Evolutionary conservation across 345 rosid species (phyloP).

Genomic region (Acer negundo): DNA sequence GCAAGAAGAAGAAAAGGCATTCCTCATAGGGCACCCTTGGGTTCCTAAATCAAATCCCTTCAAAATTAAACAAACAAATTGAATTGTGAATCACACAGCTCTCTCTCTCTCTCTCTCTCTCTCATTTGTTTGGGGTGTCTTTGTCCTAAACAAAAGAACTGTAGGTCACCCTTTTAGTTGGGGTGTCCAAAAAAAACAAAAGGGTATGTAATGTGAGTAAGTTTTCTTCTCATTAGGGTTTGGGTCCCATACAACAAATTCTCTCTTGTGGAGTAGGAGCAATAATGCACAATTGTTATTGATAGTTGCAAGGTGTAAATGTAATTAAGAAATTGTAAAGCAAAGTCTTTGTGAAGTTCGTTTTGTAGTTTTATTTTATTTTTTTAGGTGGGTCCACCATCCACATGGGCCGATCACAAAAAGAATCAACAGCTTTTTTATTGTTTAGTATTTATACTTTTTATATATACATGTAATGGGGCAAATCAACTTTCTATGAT

Average conservation of each 20-base stretch:
- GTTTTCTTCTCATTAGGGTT: slow-evolving; percentile 22
- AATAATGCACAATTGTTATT: slow-evolving; percentile 49
- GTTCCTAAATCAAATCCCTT: slow-evolving; percentile 36
- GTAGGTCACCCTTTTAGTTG: slow-evolving; percentile 32
- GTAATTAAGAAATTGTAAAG: slow-evolving; percentile 35
- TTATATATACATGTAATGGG: background rate
- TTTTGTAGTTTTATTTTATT: slow-evolving; percentile 29
- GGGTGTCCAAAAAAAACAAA: slow-evolving; percentile 22
- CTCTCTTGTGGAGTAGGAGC: slow-evolving; percentile 30
- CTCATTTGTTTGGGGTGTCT: slow-evolving; percentile 9
- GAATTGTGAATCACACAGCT: too few species aligned
- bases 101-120: background rate
- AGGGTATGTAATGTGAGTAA: slow-evolving; percentile 23
- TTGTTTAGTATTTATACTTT: slow-evolving; percentile 25
- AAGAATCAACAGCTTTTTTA: slow-evolving; percentile 28
- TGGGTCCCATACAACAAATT: slow-evolving; percentile 37
- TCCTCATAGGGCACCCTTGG: slow-evolving; percentile 85
- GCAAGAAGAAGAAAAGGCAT: slow-evolving; percentile 86
- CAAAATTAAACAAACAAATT: background rate
- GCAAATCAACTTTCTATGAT: slow-evolving; percentile 17
- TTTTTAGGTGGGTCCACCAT: slow-evolving; percentile 32
- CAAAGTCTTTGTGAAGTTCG: slow-evolving; percentile 41
- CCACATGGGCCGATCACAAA: slow-evolving; percentile 57
- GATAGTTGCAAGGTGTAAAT: slow-evolving; percentile 46
- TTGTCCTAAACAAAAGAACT: slow-evolving; percentile 27